These are phyloP conservation scores for Dothideomycetes sp. DNA, from an alignment of 2,329 filamentous ascomycete genomes.

Conservation along the genomic window DNA sequence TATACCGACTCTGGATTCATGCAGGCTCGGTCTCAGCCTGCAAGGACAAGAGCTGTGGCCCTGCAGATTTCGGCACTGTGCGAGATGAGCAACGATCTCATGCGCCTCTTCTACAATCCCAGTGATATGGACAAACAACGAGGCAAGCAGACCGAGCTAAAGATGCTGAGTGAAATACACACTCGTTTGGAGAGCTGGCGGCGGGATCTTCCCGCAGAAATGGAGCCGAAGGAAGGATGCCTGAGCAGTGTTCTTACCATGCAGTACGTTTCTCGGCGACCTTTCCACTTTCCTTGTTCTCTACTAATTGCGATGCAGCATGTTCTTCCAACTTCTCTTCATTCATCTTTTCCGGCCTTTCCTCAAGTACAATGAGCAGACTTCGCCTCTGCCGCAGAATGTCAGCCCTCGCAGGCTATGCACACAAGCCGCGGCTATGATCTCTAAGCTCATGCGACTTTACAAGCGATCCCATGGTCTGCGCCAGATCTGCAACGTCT, in stretches of 20 bases:
- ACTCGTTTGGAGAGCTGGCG: slow-evolving; percentile 85
- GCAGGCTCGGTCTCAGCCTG: slow-evolving; percentile 62
- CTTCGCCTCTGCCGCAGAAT: slow-evolving; percentile 73
- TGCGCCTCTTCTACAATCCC: slow-evolving; percentile 77
- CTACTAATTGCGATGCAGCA: slow-evolving; percentile 42
- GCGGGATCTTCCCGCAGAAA: slow-evolving; percentile 68
- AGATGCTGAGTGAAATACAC: slow-evolving; percentile 86
- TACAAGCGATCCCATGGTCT: slow-evolving; percentile 90
- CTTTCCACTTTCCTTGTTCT: background rate
- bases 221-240: slow-evolving; percentile 82
- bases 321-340: slow-evolving; percentile 94
- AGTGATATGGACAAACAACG: slow-evolving; percentile 47
- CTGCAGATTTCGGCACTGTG: slow-evolving; percentile 74
- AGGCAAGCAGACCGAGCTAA: slow-evolving; percentile 74
- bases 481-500: slow-evolving; percentile 90
- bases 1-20: slow-evolving; percentile 77
- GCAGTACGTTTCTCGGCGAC: slow-evolving; percentile 79
- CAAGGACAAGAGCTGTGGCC: slow-evolving; percentile 69
- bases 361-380: slow-evolving; percentile 72
- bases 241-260: slow-evolving; percentile 70
- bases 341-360: slow-evolving; percentile 95
- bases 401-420: slow-evolving; percentile 86
- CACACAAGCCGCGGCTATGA: slow-evolving; percentile 76
- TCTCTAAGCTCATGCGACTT: slow-evolving; percentile 86
- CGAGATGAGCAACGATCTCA: slow-evolving; percentile 85